A percentile compares a stretch with the other conserved stretches of the same genome.
phyloP scores from a whole-genome alignment of 208 protist species.

The Leishmania braziliensis region DNA sequence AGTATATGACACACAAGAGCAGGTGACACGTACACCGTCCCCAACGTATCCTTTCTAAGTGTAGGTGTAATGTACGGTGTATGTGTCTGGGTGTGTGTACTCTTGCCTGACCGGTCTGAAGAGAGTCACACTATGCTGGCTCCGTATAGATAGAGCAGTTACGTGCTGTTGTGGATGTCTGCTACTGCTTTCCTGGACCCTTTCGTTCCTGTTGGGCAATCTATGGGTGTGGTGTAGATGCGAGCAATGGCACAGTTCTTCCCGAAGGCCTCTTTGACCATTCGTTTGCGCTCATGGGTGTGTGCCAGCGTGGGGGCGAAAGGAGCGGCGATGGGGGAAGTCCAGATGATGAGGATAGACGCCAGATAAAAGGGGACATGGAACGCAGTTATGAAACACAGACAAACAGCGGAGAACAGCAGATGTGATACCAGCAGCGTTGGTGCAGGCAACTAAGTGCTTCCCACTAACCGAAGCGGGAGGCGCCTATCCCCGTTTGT shows the following conservation, averaged over 20 bases:
- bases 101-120: background rate
- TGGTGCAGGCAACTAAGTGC: background rate
- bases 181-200: background rate
- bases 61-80: background rate
- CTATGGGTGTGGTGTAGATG: background rate
- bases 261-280: background rate
- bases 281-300: background rate
- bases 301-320: background rate
- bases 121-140: background rate
- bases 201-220: background rate
- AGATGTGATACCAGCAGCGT: background rate
- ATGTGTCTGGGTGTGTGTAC: background rate
- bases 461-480: background rate
- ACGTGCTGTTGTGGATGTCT: background rate
- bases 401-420: background rate
- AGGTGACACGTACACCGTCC: background rate
- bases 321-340: background rate
- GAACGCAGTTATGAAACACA: background rate
- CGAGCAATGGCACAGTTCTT: background rate
- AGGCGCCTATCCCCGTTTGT: background rate
- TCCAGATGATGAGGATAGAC: background rate
- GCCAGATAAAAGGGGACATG: background rate
- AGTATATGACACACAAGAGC: background rate
- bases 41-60: background rate
- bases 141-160: background rate